Evolutionary conservation across 164 flowering plant species (phyloP).

Genomic region (Kingdonia uniflora): DNA sequence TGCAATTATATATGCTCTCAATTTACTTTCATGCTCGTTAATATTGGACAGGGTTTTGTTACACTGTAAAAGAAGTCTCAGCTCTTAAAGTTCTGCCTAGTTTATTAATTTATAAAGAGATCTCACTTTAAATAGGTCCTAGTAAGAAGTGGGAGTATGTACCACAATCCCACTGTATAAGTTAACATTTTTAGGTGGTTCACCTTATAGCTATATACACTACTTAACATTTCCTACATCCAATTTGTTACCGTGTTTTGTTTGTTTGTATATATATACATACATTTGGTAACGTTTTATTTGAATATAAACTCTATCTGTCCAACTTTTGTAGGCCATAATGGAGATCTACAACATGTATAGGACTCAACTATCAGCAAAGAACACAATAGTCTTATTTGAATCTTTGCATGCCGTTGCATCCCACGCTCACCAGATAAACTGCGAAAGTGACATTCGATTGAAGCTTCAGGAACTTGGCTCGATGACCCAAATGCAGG

Average conservation of each 20-base stretch:
- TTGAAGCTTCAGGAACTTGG: slow-evolving; percentile 77
- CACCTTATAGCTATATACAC: too few species aligned
- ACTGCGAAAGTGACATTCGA: slow-evolving; percentile 40
- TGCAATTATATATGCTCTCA: too few species aligned
- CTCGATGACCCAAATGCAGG: slow-evolving; percentile 86
- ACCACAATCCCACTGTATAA: too few species aligned
- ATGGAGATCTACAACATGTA: slow-evolving; percentile 89
- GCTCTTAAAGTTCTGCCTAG: too few species aligned
- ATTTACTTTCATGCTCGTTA: too few species aligned
- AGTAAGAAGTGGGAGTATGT: too few species aligned
- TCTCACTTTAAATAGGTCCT: too few species aligned
- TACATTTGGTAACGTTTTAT: not conserved
- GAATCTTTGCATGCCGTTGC: slow-evolving; percentile 76
- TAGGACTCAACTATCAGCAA: slow-evolving; percentile 59
- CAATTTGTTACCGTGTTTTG: not conserved
- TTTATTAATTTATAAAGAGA: too few species aligned
- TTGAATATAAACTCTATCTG: slow-evolving; percentile 6
- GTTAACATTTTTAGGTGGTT: too few species aligned
- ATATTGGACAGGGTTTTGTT: too few species aligned
- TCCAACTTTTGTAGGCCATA: slow-evolving; percentile 52
- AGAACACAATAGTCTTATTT: slow-evolving; percentile 48
- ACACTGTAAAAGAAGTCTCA: too few species aligned
- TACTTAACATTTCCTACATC: too few species aligned
- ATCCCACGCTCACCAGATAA: slow-evolving; percentile 78
- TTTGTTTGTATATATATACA: not conserved